Evolutionary conservation across 306 rosid species (phyloP).

Genomic region (Myrica gale): DNA sequence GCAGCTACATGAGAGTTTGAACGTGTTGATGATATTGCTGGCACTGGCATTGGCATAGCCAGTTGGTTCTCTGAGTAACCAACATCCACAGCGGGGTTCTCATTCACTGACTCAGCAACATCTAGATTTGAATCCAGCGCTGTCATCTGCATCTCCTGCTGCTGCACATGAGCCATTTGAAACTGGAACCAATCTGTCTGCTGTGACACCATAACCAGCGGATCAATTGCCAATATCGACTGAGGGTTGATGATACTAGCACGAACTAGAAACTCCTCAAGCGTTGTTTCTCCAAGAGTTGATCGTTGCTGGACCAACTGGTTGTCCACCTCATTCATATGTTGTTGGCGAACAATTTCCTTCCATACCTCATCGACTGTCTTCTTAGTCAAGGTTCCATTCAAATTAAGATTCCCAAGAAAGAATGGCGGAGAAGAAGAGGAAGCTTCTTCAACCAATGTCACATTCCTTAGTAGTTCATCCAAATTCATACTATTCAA

Average conservation of each 20-base stretch:
- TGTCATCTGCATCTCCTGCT: constrained; percentile 12
- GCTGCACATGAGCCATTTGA: constrained; percentile 28
- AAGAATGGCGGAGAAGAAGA: constrained; percentile 27
- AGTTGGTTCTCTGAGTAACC: constrained; percentile 37
- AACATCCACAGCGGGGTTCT: constrained; percentile 29
- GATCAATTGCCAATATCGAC: constrained; percentile 28
- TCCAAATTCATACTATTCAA: constrained; percentile 33
- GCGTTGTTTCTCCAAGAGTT: constrained; percentile 26
- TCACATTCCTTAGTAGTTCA: constrained; percentile 36
- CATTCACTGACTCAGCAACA: constrained; percentile 29
- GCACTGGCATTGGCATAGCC: constrained; percentile 27
- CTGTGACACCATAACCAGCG: constrained; percentile 32
- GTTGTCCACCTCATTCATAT: constrained; percentile 7
- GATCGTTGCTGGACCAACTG: constrained; percentile 21
- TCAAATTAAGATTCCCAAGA: constrained; percentile 27
- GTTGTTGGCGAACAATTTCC: constrained; percentile 27
- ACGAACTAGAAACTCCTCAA: constrained; percentile 31
- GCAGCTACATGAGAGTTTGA: constrained; percentile 33
- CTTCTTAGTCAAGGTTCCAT: constrained; percentile 30
- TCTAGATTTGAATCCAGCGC: constrained; percentile 9
- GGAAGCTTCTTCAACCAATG: constrained; percentile 32
- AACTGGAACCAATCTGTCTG: constrained; percentile 43
- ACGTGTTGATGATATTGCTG: constrained; percentile 30
- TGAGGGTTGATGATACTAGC: constrained; percentile 21
- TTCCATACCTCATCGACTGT: constrained; percentile 27